phyloP scores from a whole-genome alignment of 257 asterid species.

The Capsicum baccatum region DNA sequence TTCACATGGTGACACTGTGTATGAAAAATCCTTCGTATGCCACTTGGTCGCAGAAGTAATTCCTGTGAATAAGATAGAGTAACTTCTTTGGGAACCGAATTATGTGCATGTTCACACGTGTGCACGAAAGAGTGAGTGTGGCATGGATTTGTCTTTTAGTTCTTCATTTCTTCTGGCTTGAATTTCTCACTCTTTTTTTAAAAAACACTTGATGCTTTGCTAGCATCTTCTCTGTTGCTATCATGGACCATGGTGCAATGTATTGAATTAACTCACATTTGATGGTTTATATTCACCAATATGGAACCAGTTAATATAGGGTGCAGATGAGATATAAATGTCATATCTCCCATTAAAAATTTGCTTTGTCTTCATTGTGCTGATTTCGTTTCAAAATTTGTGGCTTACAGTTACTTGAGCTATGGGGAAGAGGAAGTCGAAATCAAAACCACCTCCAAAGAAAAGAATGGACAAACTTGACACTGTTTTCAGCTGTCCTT shows the following conservation, averaged over 20 bases:
- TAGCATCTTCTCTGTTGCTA: neutral
- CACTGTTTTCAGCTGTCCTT: constrained; percentile 94
- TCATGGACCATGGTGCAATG: constrained; percentile 6
- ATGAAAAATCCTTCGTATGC: too few relatives aligned
- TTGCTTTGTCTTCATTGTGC: constrained; percentile 8
- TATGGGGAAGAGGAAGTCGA: constrained; percentile 98
- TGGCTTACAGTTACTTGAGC: constrained; percentile 32
- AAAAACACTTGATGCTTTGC: neutral
- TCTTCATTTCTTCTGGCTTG: neutral
- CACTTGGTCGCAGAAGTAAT: neutral
- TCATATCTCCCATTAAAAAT: neutral
- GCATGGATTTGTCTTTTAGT: neutral
- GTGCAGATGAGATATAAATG: neutral
- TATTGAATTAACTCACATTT: neutral
- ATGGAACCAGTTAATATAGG: neutral
- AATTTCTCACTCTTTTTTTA: neutral
- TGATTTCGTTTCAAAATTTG: neutral
- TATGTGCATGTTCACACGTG: neutral
- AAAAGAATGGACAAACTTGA: constrained; percentile 96
- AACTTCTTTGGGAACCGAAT: neutral
- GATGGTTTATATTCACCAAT: neutral
- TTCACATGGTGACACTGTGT: too few relatives aligned
- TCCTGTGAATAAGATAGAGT: neutral
- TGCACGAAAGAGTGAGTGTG: neutral
- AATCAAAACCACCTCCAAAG: constrained; percentile 91